Conservation (phyloP, 1,139 yeast genomes). For the Lodderomyces pseudojiufengensis region DNA sequence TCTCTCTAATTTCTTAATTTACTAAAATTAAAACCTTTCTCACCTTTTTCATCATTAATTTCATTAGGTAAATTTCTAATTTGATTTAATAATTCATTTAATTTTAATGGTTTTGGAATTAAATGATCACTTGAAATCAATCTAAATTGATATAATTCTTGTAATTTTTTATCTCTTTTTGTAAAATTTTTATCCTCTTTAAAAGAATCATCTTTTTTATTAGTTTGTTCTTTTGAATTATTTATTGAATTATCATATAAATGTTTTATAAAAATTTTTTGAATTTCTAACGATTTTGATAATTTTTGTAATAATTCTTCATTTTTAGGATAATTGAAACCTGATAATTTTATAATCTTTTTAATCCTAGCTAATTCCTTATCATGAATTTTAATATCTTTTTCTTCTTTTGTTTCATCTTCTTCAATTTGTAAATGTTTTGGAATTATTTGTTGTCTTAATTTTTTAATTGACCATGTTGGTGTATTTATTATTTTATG, state of each 20-base stretch:
- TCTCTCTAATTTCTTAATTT: neutral
- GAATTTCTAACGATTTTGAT: slow-evolving; percentile 35
- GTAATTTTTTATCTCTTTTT: neutral
- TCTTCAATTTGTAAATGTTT: slow-evolving; percentile 15
- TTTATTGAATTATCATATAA: slow-evolving; percentile 24
- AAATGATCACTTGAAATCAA: slow-evolving; percentile 32
- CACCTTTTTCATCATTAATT: slow-evolving; percentile 28
- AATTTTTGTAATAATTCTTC: slow-evolving; percentile 14
- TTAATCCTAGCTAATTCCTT: slow-evolving; percentile 27
- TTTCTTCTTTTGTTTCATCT: neutral
- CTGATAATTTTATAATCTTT: slow-evolving; percentile 44
- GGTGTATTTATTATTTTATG: slow-evolving; percentile 17
- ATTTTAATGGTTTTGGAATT: slow-evolving; percentile 22
- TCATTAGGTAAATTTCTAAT: slow-evolving; percentile 15
- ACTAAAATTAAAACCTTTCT: slow-evolving; percentile 9
- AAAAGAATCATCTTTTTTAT: too few species aligned
- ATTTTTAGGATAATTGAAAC: slow-evolving; percentile 23
- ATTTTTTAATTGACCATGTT: slow-evolving; percentile 28
- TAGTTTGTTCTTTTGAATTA: neutral
- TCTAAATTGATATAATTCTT: slow-evolving; percentile 28
- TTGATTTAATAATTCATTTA: slow-evolving; percentile 19
- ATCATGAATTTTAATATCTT: slow-evolving; percentile 19
- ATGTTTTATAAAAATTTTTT: slow-evolving; percentile 43
- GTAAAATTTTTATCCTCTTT: too few species aligned
- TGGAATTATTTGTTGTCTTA: slow-evolving; percentile 11